phyloP scores from a whole-genome alignment of 768 basidiomycete genomes.

The Boletus reticulatus region DNA sequence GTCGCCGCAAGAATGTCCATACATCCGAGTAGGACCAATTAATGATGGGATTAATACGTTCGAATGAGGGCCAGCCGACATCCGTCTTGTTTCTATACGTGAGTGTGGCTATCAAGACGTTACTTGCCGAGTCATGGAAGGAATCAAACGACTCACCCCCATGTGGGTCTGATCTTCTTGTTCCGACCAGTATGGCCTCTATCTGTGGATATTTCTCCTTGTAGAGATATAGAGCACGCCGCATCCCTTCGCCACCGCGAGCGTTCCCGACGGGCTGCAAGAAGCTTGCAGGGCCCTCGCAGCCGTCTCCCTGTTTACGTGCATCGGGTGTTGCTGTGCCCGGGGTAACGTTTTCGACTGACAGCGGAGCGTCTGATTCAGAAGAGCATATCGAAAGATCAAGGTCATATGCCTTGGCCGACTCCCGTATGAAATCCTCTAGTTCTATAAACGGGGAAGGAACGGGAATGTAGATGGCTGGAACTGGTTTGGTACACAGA shows the following conservation, averaged over 20 bases:
- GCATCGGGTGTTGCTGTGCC: constrained; percentile 28
- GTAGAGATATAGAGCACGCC: constrained; percentile 70
- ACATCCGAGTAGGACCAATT: constrained; percentile 91
- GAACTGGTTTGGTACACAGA: constrained; percentile 45
- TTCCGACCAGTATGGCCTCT: constrained; percentile 85
- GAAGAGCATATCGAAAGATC: constrained; percentile 53
- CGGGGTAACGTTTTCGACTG: constrained; percentile 47
- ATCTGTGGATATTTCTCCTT: constrained; percentile 64
- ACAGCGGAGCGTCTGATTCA: constrained; percentile 39
- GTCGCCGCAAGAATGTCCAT: constrained; percentile 78
- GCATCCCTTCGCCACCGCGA: constrained; percentile 73
- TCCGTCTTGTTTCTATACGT: constrained; percentile 80
- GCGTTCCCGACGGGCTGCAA: constrained; percentile 47
- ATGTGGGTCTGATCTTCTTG: constrained; percentile 87
- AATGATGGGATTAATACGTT: constrained; percentile 93
- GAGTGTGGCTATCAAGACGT: constrained; percentile 55
- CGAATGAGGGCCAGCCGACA: constrained; percentile 83
- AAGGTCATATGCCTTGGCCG: constrained; percentile 63
- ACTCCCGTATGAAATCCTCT: constrained; percentile 77
- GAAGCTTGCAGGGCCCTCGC: constrained; percentile 8
- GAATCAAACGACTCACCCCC: constrained; percentile 61
- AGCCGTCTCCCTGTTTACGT: constrained; percentile 7
- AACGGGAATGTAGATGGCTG: constrained; percentile 84
- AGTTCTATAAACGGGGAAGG: constrained; percentile 84
- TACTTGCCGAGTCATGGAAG: neutral